Percentiles rank a stretch among this genome's conserved stretches.
These are phyloP conservation scores for Cardiospermum halicacabum DNA, from an alignment of 345 rosid species.

Conservation along the genomic window DNA sequence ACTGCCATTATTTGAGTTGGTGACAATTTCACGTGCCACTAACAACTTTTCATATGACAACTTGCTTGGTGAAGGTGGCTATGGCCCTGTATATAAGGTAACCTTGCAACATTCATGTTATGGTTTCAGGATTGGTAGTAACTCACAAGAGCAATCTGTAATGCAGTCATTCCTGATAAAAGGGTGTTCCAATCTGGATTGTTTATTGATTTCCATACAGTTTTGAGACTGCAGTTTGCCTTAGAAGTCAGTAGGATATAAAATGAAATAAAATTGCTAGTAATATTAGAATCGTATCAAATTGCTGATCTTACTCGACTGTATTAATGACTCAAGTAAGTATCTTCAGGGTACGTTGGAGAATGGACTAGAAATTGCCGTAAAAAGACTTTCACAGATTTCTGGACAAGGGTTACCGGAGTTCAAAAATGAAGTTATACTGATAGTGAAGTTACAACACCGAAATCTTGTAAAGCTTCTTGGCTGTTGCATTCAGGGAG, in stretches of 20 bases:
- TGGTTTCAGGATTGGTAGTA: too few species aligned
- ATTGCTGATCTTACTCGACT: background rate
- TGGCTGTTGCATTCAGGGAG: slow-evolving; percentile 35
- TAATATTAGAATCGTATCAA: too few species aligned
- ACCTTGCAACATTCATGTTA: background rate
- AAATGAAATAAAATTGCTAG: too few species aligned
- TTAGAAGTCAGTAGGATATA: too few species aligned
- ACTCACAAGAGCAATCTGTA: too few species aligned
- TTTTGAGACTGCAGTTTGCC: too few species aligned
- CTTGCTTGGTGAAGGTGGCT: slow-evolving; percentile 33
- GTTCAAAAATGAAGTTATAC: slow-evolving; percentile 17
- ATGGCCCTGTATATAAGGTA: slow-evolving; percentile 30
- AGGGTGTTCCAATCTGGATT: too few species aligned
- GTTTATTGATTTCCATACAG: too few species aligned
- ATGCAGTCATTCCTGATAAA: too few species aligned
- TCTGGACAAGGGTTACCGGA: slow-evolving; percentile 19
- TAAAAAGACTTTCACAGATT: slow-evolving; percentile 18
- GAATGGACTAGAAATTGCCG: slow-evolving; percentile 23
- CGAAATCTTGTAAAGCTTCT: slow-evolving; percentile 40
- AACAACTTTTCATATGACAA: slow-evolving; percentile 14
- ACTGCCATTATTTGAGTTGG: slow-evolving; percentile 19
- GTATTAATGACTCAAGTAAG: background rate
- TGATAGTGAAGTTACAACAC: slow-evolving; percentile 32
- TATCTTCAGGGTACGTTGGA: slow-evolving; percentile 10
- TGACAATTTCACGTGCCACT: slow-evolving; percentile 20